Base-by-base conservation (phyloP, 2,329 filamentous ascomycete species). In the Plenodomus tracheiphilus region DNA sequence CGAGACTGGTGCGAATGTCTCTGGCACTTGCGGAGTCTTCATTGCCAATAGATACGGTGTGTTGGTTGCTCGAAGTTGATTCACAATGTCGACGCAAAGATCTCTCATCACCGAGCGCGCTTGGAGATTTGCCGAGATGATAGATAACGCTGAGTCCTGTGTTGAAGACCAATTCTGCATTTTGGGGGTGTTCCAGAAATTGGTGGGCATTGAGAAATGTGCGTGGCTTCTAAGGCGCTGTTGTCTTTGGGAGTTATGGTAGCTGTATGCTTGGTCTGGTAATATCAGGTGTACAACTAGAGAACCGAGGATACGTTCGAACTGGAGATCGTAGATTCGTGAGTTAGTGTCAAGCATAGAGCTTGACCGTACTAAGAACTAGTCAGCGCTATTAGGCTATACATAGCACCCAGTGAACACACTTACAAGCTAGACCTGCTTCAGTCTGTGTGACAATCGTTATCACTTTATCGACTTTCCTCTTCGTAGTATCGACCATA, bases 71-170 rank as follows among this genome's bases (percentile, higher is more conserved):
- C 39, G 38, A n/a, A 45, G 35, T 13, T 45, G 36, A n/a, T 20
- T 13, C 15, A 45, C 32, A 19, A 39, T 18, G 35, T 45, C 35
- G 20, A 45, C 17, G 19, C 36, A 45, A 16, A 39, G 36, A 22
- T 39, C 43, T 45, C 35, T 9, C 35, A 45, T 34, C 37, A 39
- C 25, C 15, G 41, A 42, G 7, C 40, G 28, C 8, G 21, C 16
- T n/a, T 42, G 28, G 22, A 34, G 34, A 35, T 32, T 47, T 3
- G 21, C 20, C 21, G 44, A 41, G 17, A 41, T 17, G 17, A 47
- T 41, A 16, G 30, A 40, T 28, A 46, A 22, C 4, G 3, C 22
- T n/a, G 40, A 32, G 6, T 30, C 22, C 17, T 30, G 22, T 30
- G 40, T 20, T 6, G 40, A 16, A 3, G 28, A 20, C 40, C 40